Evolutionary conservation across 352 stramenopile genomes (phyloP).

Genomic region (Blastocystis sp.): DNA sequence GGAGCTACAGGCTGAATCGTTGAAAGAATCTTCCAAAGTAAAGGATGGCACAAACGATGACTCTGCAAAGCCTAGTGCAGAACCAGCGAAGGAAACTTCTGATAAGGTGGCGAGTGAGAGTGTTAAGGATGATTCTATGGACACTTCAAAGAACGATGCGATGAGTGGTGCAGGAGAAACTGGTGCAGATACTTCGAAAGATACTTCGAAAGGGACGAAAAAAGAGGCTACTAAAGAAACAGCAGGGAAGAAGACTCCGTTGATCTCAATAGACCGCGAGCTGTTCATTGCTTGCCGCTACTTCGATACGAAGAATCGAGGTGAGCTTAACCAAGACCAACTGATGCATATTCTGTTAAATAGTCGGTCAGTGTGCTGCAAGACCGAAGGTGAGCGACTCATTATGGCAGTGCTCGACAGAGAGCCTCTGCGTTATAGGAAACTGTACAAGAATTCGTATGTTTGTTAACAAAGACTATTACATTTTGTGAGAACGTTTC

Average conservation of each 20-base stretch:
- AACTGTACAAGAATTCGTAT: constrained; percentile 8
- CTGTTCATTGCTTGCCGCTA: constrained; percentile 38
- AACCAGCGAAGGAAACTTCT: background rate
- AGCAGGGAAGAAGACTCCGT: background rate
- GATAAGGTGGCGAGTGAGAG: background rate
- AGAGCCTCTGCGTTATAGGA: background rate
- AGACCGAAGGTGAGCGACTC: background rate
- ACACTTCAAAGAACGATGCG: background rate
- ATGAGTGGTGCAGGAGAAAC: background rate
- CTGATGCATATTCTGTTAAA: constrained; percentile 24
- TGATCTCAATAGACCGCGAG: background rate
- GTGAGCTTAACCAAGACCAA: background rate
- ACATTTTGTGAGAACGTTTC: background rate
- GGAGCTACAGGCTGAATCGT: background rate
- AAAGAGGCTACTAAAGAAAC: background rate
- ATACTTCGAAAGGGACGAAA: background rate
- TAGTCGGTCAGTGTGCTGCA: background rate
- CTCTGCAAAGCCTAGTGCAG: background rate
- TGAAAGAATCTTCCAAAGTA: background rate
- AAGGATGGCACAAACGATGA: background rate
- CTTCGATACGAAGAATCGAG: constrained; percentile 48
- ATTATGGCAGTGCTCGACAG: background rate
- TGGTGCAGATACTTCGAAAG: background rate
- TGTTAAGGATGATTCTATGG: background rate
- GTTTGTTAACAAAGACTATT: background rate